phyloP scores from a whole-genome alignment of 2,329 filamentous ascomycete species.

The Stemphylium beticola region DNA sequence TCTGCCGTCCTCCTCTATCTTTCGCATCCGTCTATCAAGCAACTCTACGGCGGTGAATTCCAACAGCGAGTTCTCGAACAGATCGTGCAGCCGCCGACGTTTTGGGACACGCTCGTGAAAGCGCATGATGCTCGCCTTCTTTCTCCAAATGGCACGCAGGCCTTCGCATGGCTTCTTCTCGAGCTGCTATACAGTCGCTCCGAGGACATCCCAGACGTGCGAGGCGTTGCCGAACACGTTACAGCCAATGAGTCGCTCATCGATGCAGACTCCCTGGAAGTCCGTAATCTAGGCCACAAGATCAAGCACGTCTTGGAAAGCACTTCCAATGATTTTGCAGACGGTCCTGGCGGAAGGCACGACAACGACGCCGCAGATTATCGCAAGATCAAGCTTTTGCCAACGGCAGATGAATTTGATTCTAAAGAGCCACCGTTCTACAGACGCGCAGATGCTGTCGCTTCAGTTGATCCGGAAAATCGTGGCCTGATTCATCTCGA shows the following conservation, averaged over 20 bases:
- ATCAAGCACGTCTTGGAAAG: constrained; percentile 55
- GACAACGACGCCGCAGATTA: constrained; percentile 74
- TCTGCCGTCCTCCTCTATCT: constrained; percentile 47
- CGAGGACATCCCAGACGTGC: constrained; percentile 33
- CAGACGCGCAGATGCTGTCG: constrained; percentile 59
- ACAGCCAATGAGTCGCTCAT: constrained; percentile 30
- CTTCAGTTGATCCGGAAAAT: constrained; percentile 43
- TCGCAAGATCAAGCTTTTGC: constrained; percentile 66
- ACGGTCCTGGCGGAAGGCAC: constrained; percentile 68
- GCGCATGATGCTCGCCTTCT: constrained; percentile 34
- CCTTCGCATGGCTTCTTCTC: constrained; percentile 53
- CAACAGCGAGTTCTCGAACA: constrained; percentile 55
- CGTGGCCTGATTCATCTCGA: constrained; percentile 64
- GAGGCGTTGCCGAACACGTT: constrained; percentile 29
- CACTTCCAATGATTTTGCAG: constrained; percentile 53
- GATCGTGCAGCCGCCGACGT: constrained; percentile 59
- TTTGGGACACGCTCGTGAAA: constrained; percentile 60
- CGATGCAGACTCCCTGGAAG: constrained; percentile 56
- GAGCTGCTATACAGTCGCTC: constrained; percentile 54
- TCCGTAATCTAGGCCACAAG: constrained; percentile 62
- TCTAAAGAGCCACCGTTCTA: constrained; percentile 62
- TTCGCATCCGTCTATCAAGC: constrained; percentile 54
- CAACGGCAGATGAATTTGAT: constrained; percentile 69
- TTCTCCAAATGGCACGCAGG: constrained; percentile 27
- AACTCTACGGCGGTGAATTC: constrained; percentile 58